Percentiles rank a stretch among this genome's conserved stretches.
These are phyloP conservation scores for Dactylonectria macrodidyma DNA, from an alignment of 2,329 filamentous ascomycete species.

Conservation along the genomic window DNA sequence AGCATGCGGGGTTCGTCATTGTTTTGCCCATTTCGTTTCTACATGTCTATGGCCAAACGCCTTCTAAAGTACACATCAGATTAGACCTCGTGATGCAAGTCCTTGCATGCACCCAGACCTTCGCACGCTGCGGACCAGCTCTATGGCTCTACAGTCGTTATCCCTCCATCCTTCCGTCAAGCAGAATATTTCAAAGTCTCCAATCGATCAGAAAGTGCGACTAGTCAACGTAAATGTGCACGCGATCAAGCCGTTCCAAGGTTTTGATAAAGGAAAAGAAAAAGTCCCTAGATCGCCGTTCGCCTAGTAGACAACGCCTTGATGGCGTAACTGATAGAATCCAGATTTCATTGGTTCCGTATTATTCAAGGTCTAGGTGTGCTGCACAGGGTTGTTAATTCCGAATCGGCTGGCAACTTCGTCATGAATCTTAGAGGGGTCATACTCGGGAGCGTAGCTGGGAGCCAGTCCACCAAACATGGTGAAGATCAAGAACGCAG, in stretches of 20 bases:
- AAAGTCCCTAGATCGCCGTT: constrained; percentile 51
- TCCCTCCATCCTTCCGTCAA: constrained; percentile 46
- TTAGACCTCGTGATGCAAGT: constrained; percentile 57
- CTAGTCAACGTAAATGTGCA: constrained; percentile 45
- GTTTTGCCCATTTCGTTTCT: constrained; percentile 55
- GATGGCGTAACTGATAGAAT: constrained; percentile 25
- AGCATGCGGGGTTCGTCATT: constrained; percentile 28
- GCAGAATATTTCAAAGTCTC: constrained; percentile 50
- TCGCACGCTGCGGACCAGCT: constrained; percentile 56
- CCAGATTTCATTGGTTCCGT: constrained; percentile 34
- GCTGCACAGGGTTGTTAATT: constrained; percentile 49
- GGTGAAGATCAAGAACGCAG: constrained; percentile 76
- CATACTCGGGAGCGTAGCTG: constrained; percentile 69
- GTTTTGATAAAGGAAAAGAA: constrained; percentile 42
- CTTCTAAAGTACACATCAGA: constrained; percentile 60
- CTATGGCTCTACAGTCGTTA: constrained; percentile 56
- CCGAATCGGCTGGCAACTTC: constrained; percentile 67
- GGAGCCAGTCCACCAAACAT: constrained; percentile 79
- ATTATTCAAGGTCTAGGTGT: constrained; percentile 36
- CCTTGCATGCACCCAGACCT: constrained; percentile 50
- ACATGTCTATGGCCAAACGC: constrained; percentile 59
- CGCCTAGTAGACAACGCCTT: constrained; percentile 49
- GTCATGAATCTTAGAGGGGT: constrained; percentile 64
- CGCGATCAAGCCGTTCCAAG: constrained; percentile 43
- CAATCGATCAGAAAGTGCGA: constrained; percentile 48